Conservation (phyloP, 257 asterid genomes). For the Coffea canephora region DNA sequence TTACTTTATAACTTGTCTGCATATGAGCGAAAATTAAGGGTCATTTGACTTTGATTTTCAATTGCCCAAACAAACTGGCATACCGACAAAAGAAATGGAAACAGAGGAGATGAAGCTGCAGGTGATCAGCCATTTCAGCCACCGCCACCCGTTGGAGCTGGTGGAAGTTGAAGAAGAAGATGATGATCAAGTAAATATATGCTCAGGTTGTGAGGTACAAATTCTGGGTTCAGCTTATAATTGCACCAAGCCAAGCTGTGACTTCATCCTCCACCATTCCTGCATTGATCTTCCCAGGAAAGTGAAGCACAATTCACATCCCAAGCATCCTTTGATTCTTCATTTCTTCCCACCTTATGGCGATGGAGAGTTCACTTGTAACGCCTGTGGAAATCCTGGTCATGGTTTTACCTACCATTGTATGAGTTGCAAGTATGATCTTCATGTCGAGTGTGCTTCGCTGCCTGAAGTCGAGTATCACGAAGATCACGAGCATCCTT, state of each 20-base stretch:
- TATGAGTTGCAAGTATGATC: slow-evolving; percentile 27
- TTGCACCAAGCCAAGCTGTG: slow-evolving; percentile 34
- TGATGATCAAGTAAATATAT: slow-evolving; percentile 14
- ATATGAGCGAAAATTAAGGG: neutral
- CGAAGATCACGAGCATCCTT: slow-evolving; percentile 39
- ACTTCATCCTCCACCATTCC: slow-evolving; percentile 38
- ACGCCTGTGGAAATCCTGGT: slow-evolving; percentile 32
- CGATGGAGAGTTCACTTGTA: slow-evolving; percentile 26
- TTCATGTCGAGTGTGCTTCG: slow-evolving; percentile 43
- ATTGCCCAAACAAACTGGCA: neutral
- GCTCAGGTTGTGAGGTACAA: slow-evolving; percentile 38
- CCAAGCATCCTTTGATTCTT: slow-evolving; percentile 29
- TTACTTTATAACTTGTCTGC: neutral
- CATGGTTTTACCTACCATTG: slow-evolving; percentile 35
- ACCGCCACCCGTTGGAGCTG: slow-evolving; percentile 29
- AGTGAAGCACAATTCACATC: slow-evolving; percentile 34
- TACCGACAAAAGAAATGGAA: neutral
- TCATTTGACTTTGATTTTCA: neutral
- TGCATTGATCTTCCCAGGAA: slow-evolving; percentile 37
- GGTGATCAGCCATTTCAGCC: slow-evolving; percentile 27
- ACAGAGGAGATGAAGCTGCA: neutral
- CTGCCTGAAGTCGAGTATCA: slow-evolving; percentile 38
- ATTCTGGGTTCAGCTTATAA: slow-evolving; percentile 28
- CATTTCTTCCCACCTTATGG: slow-evolving; percentile 27
- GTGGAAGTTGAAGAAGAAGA: slow-evolving; percentile 7